Base-by-base conservation (phyloP, 441 rosid species). In the Pelargonium cotyledonis region DNA sequence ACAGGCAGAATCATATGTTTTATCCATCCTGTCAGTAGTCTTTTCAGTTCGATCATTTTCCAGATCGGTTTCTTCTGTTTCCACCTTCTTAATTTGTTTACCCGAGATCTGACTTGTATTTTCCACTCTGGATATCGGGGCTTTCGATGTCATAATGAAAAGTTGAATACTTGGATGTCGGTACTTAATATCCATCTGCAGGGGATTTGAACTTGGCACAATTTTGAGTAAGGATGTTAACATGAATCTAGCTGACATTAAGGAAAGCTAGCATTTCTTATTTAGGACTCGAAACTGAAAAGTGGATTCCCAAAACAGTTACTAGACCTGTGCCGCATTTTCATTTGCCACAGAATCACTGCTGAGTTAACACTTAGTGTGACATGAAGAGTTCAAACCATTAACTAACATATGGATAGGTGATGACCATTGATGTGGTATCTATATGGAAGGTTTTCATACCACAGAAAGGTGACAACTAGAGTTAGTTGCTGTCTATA, bases 111-210 rank as follows among this genome's bases (percentile, higher is more conserved):
- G 46, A 69, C 57, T 40, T 58, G 41, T 18, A 43, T 64, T 78
- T 62, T 57, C 83, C 38, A 47, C 8, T 73, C 76, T 73, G 61
- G 73, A 83, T 38, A 58, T 76, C 15, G 76, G 23, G 74, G 83
- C 69, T 72, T 83, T 86, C 40, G 72, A 67, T 63, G 85, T 81
- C 96, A 94, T 87, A 65, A 87, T 80, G 82, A 81, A 94, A 67
- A 94, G 86, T 77, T 89, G 96, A 80, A 91, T 94, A 70, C 95
- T 91, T 12, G 95, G 89, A 75, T 94, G 97, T 53, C 87, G 97
- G 81, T 91, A 91, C 72, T 84, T 82, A 64, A 68, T 67, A 65
- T 94, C 88, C 98, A 94, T 91, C 98, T 94, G 83, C 75, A 78
- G n/a, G 16, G 8, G 26, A 69, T 16, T 69, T 67, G 35, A 21